Base-by-base conservation (phyloP, 352 stramenopile species). In the Pythium angustatum region DNA sequence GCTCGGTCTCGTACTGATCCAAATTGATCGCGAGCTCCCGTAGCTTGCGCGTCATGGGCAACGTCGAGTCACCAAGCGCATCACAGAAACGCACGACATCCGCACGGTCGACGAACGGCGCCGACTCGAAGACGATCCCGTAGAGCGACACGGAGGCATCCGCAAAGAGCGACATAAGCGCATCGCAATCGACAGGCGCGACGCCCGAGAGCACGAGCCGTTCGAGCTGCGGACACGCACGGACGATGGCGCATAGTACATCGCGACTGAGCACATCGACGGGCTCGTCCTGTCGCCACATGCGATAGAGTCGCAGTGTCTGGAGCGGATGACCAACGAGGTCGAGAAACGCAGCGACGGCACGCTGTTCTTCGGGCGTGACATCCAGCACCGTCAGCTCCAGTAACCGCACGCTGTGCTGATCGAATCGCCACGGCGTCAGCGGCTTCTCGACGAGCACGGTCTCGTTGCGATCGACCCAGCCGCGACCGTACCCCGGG, bases 401-500 rank as follows among this genome's bases (percentile, higher is more conserved):
- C 19, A 61, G 19, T 4, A 28, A 52, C 3, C 30, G 19, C 27
- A 61, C 34, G 22, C 27, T 21, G 40, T 61, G 54, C 9, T 40
- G 21, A 6, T 53, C 10, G n/a, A 61, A 44, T 12, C 27, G 45
- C 54, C 54, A 61, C 27, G 12, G 28, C 2, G 40, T 44, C 4
- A 53, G 27, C 9, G 54, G 54, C 9, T 30, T 9, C 6, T 26
- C 24, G 17, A 28, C 14, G 24, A 61, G 12, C 14, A 61, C 4
- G 21, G 6, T 5, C 15, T 60, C 53, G 19, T 26, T 22, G 10
- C 54, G 24, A 10, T 61, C 54, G 12, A 61, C 54, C 40, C 40
- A 52, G 21, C 54, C 52, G 5, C 54, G 54, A 2, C 54, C 54
- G 41, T 61, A 61, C 3, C 40, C 54, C 3, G 54, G 54, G 1